Conservation (phyloP, 2,329 filamentous ascomycete species). For the Zalaria obscura region DNA sequence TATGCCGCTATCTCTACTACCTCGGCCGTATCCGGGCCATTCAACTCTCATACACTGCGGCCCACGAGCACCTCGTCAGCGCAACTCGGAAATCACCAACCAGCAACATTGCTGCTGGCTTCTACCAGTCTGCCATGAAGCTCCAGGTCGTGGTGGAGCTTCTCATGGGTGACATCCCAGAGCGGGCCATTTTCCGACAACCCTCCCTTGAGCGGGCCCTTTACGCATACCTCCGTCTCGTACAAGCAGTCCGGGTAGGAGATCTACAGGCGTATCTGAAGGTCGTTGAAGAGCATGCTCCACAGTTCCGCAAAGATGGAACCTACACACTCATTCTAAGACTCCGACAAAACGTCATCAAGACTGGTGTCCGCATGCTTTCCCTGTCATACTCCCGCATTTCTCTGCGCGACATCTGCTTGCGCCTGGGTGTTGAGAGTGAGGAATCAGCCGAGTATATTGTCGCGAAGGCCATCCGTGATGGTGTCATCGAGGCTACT, state of each 20-base stretch:
- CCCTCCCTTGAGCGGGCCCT: slow-evolving; percentile 74
- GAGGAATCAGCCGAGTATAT: slow-evolving; percentile 99
- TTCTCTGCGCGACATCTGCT: slow-evolving; percentile 91
- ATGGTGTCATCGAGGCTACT: slow-evolving; percentile 92
- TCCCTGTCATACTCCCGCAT: slow-evolving; percentile 96
- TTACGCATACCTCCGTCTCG: slow-evolving; percentile 84
- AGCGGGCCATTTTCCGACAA: slow-evolving; percentile 86
- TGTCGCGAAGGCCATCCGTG: slow-evolving; percentile 93
- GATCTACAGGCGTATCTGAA: slow-evolving; percentile 88
- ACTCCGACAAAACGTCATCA: slow-evolving; percentile 95
- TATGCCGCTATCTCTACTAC: slow-evolving; percentile 94
- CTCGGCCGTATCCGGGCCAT: slow-evolving; percentile 91
- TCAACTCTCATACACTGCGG: slow-evolving; percentile 92
- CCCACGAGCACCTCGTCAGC: slow-evolving; percentile 83
- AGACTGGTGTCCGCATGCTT: slow-evolving; percentile 98
- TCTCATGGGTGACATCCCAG: slow-evolving; percentile 96
- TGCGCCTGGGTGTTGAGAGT: slow-evolving; percentile 80
- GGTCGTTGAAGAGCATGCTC: slow-evolving; percentile 65
- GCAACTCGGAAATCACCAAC: slow-evolving; percentile 92
- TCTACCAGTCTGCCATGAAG: slow-evolving; percentile 93
- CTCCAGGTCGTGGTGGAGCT: slow-evolving; percentile 92
- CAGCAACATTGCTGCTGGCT: slow-evolving; percentile 76
- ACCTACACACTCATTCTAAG: slow-evolving; percentile 93
- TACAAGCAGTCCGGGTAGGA: slow-evolving; percentile 91
- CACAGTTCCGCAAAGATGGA: slow-evolving; percentile 80